Conservation (phyloP, 345 rosid species). For the Salix purpurea region DNA sequence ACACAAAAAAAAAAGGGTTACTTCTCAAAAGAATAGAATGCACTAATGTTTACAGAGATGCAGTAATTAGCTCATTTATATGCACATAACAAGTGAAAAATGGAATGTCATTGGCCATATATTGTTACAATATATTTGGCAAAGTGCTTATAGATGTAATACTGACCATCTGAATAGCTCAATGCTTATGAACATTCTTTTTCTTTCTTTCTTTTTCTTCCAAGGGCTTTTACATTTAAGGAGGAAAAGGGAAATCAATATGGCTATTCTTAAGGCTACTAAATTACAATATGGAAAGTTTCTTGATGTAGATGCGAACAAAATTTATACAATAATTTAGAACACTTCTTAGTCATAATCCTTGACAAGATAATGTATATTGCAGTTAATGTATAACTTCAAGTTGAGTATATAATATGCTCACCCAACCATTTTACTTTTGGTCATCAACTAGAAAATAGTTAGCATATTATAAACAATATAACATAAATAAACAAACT, state of each 20-base stretch:
- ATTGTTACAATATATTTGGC: background rate
- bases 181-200: background rate
- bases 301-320: background rate
- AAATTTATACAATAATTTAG: background rate
- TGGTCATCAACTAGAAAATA: background rate
- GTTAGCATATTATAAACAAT: background rate
- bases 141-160: background rate
- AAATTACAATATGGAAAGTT: background rate
- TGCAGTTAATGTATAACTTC: background rate
- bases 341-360: background rate
- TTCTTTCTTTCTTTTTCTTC: background rate
- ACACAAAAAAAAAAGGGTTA: slow-evolving; percentile 8
- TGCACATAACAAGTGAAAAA: background rate
- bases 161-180: background rate
- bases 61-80: slow-evolving; percentile 1
- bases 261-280: slow-evolving; percentile 3
- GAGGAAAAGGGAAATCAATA: background rate
- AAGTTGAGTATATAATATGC: background rate
- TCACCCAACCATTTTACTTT: background rate
- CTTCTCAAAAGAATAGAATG: background rate
- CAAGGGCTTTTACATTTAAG: background rate
- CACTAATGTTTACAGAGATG: background rate
- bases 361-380: background rate
- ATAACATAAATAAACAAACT: background rate
- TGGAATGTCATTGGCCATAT: slow-evolving; percentile 8